Percentiles rank a stretch among this genome's conserved stretches.
Evolutionary conservation across 371 early-diverging fungal species (phyloP).

Genomic region (Mucor racemosus): DNA sequence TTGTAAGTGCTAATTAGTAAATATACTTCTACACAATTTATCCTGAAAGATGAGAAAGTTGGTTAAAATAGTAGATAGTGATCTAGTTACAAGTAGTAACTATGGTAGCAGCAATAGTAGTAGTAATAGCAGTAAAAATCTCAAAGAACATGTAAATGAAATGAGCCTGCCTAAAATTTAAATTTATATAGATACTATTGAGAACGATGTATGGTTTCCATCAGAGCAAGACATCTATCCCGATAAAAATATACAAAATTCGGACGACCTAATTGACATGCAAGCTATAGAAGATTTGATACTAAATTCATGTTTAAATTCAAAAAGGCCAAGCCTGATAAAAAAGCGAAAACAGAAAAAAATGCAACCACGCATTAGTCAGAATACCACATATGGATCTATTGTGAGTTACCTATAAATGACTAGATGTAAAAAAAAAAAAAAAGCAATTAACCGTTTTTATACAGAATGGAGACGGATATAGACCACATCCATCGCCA

Average conservation of each 20-base stretch:
- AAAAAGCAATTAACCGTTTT: too few species aligned
- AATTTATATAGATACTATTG: slow-evolving; percentile 1
- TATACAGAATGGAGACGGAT: background rate
- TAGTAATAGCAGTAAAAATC: background rate
- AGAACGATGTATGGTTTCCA: slow-evolving; percentile 13
- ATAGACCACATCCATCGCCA: background rate
- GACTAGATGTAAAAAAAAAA: too few species aligned
- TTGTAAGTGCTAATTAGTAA: background rate
- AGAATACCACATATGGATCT: background rate
- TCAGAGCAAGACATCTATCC: background rate
- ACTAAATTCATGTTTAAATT: background rate
- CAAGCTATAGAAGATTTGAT: background rate
- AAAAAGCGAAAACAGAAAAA: slow-evolving; percentile 2
- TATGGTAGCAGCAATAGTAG: slow-evolving; percentile 14
- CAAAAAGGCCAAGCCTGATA: background rate
- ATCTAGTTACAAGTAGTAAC: slow-evolving; percentile 4
- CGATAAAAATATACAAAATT: background rate
- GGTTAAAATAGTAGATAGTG: background rate
- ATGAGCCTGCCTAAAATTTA: background rate
- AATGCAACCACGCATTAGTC: background rate
- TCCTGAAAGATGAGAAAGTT: background rate
- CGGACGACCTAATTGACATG: background rate
- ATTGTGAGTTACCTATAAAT: background rate
- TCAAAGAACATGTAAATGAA: background rate
- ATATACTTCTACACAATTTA: too few species aligned